Percentiles rank a stretch among this genome's conserved stretches.
These are phyloP conservation scores for Tetracentron sinense DNA, from an alignment of 164 flowering plant genomes.

Conservation along the genomic window DNA sequence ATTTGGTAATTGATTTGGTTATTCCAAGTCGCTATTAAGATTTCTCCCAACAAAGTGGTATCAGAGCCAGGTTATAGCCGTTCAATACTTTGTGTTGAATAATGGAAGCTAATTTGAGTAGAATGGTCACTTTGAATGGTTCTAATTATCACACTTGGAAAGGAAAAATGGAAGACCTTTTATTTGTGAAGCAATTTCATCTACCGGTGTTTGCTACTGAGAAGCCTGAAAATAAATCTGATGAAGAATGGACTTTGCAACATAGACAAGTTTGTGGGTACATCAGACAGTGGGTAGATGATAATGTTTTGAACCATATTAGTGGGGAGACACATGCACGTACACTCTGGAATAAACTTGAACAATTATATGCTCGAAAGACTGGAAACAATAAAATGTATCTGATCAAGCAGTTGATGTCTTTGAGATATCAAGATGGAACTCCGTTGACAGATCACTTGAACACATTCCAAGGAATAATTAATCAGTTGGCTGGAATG, in stretches of 20 bases:
- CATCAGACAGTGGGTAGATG: not conserved
- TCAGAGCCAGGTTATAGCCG: slow-evolving; percentile 18
- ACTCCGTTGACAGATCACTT: slow-evolving; percentile 9
- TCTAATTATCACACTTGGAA: not conserved
- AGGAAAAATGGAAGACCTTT: not conserved
- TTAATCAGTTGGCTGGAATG: not conserved
- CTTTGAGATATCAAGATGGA: slow-evolving; percentile 6
- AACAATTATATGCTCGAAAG: not conserved
- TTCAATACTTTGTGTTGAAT: not conserved
- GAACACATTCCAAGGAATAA: slow-evolving; percentile 2
- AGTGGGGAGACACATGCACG: not conserved
- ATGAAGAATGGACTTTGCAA: not conserved
- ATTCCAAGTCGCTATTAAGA: too few relatives aligned
- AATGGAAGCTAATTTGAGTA: not conserved
- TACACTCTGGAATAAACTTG: not conserved
- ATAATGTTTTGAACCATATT: slow-evolving; percentile 3
- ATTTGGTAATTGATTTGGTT: too few relatives aligned
- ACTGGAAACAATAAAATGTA: not conserved
- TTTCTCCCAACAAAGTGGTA: slow-evolving; percentile 33
- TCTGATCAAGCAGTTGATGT: slow-evolving; percentile 9
- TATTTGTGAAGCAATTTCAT: not conserved
- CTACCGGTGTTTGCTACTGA: not conserved
- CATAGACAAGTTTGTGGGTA: not conserved
- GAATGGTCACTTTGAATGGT: not conserved
- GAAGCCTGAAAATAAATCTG: not conserved